phyloP scores from a whole-genome alignment of 148 eudicot species.

The Rheum nobile region DNA sequence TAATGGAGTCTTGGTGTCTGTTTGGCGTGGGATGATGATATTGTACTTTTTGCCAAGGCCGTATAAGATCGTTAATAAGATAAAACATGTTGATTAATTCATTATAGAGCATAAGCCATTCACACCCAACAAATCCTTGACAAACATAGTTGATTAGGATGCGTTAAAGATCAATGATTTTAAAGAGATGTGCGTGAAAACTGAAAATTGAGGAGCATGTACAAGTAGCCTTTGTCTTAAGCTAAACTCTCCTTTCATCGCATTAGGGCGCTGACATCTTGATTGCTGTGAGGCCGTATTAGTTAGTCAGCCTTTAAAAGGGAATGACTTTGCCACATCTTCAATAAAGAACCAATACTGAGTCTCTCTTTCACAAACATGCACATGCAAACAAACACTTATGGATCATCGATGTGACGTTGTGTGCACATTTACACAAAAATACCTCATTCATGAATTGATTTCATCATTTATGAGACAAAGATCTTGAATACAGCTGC shows the following conservation, averaged over 20 bases:
- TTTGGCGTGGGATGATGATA: background rate
- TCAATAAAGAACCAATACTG: background rate
- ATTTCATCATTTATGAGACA: background rate
- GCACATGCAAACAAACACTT: background rate
- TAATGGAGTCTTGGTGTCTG: background rate
- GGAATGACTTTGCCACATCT: background rate
- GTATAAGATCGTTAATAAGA: background rate
- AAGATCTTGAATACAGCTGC: background rate
- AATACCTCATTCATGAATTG: background rate
- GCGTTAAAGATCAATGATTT: background rate
- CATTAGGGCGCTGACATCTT: background rate
- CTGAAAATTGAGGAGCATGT: background rate
- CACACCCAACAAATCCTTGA: background rate
- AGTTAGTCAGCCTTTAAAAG: background rate
- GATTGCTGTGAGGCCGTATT: no score
- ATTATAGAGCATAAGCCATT: background rate
- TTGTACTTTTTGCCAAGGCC: background rate
- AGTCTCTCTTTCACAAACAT: background rate
- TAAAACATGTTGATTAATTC: background rate
- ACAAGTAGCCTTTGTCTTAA: background rate
- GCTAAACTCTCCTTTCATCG: background rate
- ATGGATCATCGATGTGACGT: background rate
- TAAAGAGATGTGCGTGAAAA: background rate
- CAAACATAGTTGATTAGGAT: background rate
- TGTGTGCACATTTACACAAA: background rate